These are phyloP conservation scores for Gracilaria vermiculophylla DNA, from an alignment of 23 red algal genomes.

Conservation along the genomic window DNA sequence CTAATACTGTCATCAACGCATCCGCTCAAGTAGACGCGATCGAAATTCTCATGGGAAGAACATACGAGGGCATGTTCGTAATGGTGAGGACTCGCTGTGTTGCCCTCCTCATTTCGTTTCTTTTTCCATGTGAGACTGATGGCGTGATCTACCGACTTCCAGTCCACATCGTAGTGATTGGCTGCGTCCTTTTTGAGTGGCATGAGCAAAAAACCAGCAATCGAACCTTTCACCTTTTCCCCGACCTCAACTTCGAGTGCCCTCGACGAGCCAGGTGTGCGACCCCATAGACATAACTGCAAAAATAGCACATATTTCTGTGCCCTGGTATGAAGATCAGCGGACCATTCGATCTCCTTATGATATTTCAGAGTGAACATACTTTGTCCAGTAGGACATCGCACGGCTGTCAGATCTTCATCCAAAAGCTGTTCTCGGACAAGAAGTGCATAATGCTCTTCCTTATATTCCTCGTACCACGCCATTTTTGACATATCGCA, in stretches of 20 bases:
- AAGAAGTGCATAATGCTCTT: neutral
- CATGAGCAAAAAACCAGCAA: conserved; percentile 41
- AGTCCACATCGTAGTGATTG: conserved; percentile 13
- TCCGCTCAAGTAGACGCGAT: conserved; percentile 38
- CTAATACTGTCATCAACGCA: neutral
- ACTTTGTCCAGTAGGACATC: conserved; percentile 31
- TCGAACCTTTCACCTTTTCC: neutral
- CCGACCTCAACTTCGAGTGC: conserved; percentile 9
- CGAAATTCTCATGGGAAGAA: conserved; percentile 47
- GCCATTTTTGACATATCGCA: conserved; percentile 8
- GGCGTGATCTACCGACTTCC: conserved; percentile 12
- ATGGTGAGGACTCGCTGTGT: neutral
- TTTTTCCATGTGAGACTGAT: conserved; percentile 36
- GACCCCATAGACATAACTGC: conserved; percentile 44
- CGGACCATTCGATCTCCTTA: conserved; percentile 19
- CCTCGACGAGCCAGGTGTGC: conserved; percentile 23
- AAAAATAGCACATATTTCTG: conserved; percentile 45
- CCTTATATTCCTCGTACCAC: neutral
- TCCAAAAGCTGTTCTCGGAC: conserved; percentile 8
- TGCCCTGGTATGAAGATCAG: neutral
- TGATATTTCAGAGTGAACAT: conserved; percentile 8
- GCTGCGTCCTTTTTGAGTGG: neutral
- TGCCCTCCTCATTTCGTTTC: neutral
- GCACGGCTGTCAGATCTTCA: conserved; percentile 23
- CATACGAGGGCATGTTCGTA: conserved; percentile 29